phyloP scores from a whole-genome alignment of 2,329 filamentous ascomycete genomes.

The Cladosporium sphaerospermum region DNA sequence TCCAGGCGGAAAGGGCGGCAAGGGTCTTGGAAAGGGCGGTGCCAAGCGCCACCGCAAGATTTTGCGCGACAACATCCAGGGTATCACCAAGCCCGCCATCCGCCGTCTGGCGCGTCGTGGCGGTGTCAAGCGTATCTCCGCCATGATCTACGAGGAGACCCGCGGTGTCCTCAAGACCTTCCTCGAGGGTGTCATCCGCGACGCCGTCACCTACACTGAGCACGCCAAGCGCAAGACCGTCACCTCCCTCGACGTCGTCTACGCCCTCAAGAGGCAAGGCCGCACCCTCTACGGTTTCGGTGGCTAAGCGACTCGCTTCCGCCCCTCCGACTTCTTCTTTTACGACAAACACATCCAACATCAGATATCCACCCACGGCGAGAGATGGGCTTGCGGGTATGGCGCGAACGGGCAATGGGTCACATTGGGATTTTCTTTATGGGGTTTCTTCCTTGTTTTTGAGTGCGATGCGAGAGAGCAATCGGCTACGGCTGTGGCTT shows the following conservation, averaged over 20 bases:
- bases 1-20: constrained; percentile 86
- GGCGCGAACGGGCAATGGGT: constrained; percentile 23
- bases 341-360: constrained; percentile 27
- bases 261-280: constrained; percentile 58
- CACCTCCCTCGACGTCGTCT: constrained; percentile 57
- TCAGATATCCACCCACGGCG: constrained; percentile 31
- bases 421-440: constrained; percentile 21
- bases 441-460: constrained; percentile 15
- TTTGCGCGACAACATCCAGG: constrained; percentile 98
- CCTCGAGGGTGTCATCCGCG: constrained; percentile 74
- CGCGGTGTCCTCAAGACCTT: constrained; percentile 78
- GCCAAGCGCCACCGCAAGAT: constrained; percentile 99
- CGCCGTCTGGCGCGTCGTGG: constrained; percentile 97
- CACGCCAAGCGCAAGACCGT: constrained; percentile 75
- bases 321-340: constrained; percentile 17
- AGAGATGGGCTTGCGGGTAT: constrained; percentile 29
- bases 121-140: constrained; percentile 99
- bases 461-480: constrained; percentile 27
- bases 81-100: constrained; percentile 98
- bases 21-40: constrained; percentile 96
- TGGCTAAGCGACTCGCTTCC: constrained; percentile 43
- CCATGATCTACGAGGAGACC: constrained; percentile 84
- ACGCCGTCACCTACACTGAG: constrained; percentile 75
- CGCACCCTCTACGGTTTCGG: constrained; percentile 64
- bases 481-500: constrained; percentile 14